Evolutionary conservation across 805 yeast species (phyloP), one percentile per base, ranked within the genome.

Genomic region (Wickerhamiella lipophila): DNA sequence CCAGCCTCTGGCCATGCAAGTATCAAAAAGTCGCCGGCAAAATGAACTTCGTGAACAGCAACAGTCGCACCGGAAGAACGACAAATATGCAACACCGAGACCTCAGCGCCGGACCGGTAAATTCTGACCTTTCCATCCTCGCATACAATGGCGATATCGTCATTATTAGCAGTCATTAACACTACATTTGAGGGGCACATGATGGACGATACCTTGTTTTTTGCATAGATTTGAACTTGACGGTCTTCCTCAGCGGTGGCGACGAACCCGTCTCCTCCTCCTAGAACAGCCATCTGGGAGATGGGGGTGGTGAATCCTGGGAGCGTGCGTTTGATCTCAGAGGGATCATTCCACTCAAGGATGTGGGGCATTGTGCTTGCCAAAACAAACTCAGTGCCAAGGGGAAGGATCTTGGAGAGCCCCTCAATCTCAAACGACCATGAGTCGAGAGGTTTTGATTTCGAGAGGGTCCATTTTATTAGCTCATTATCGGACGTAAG

Each of bases 221-320:
- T 49, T 9, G 81, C 73, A 59, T 81, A 79, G 32, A 83, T 68
- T 61, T 85, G 85, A 55, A 87, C 72, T 62, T 84, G 86, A 56
- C 96, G 74, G 63, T 88, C 97, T 52, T 79, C 80, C 30, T 69
- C 68, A 1, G 96, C 94, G 46, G 81, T 74, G 1, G 92, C 79
- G 39, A 83, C 63, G 56, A 86, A 77, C 42, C 73, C 73, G 7
- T 64, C 62, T 29, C 63, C 59, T 13, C 54, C 65, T 19, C 62
- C 40, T 5, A 72, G 65, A 32, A 72, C 50, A 9, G 80, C 64
- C 34, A 72, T 48, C 11, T 76, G 64, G 56, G 69, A 71, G 36
- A 85, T 73, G 3, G 86, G 80, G 16, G 83, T 73, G 26, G 83
- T 76, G 60, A 85, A 94, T 23, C 89, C 94, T 1, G 94, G 86